phyloP scores from a whole-genome alignment of 2,329 filamentous ascomycete genomes.

The Pseudogymnoascus sp. region DNA sequence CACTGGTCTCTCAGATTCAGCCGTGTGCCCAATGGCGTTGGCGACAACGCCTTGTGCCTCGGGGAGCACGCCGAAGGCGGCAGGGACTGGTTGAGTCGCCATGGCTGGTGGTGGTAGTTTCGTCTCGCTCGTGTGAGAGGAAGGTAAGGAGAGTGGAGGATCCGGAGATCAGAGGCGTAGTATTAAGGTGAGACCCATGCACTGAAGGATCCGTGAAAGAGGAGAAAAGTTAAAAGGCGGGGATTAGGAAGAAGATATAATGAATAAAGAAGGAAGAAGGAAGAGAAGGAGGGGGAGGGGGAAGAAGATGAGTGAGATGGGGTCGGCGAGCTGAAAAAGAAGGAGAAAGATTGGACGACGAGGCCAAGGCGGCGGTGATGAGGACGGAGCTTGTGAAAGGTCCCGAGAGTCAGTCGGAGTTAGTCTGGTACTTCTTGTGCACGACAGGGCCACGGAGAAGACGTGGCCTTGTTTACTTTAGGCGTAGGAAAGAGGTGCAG shows the following conservation, averaged over 20 bases:
- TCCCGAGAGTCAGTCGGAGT: neutral
- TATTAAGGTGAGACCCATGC: neutral
- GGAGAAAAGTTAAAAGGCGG: neutral
- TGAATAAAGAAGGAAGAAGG: neutral
- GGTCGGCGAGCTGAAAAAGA: slow-evolving; percentile 7
- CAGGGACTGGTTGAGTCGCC: slow-evolving; percentile 1
- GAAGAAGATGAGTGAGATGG: neutral
- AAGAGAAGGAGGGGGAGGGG: neutral
- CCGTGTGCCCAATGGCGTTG: neutral
- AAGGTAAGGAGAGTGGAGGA: slow-evolving; percentile 4
- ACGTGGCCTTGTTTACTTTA: slow-evolving; percentile 1
- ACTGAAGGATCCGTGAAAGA: neutral
- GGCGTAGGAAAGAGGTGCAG: neutral
- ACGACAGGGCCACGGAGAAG: neutral
- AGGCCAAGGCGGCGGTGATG: neutral
- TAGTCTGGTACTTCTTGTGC: neutral
- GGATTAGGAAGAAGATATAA: slow-evolving; percentile 6
- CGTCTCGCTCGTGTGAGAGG: slow-evolving; percentile 1
- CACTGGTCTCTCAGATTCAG: neutral
- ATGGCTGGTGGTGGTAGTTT: slow-evolving; percentile 1
- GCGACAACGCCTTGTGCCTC: neutral
- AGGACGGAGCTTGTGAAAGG: slow-evolving; percentile 1
- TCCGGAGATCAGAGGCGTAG: slow-evolving; percentile 3
- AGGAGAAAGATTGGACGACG: slow-evolving; percentile 6
- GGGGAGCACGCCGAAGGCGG: neutral